Evolutionary conservation across 495 filamentous ascomycete genomes (phyloP).

Genomic region (Sordaria brevicollis): DNA sequence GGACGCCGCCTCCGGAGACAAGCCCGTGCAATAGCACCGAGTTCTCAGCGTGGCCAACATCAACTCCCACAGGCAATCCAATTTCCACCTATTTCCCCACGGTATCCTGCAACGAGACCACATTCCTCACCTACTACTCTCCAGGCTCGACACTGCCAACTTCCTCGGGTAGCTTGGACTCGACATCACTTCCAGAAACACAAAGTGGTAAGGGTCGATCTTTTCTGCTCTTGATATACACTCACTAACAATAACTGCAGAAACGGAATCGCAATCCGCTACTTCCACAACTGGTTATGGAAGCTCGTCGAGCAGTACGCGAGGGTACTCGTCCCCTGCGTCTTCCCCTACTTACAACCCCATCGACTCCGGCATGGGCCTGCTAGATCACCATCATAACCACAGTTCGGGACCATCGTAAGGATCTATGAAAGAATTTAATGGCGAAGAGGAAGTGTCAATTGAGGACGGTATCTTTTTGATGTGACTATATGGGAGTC

Average conservation of each 20-base stretch:
- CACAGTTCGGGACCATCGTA: background rate
- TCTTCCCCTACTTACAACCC: conserved; percentile 6
- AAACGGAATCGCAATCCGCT: background rate
- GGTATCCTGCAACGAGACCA: conserved; percentile 11
- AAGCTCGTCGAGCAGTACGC: background rate
- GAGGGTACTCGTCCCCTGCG: background rate
- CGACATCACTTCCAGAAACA: conserved; percentile 2
- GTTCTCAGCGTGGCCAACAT: background rate
- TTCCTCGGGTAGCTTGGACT: background rate
- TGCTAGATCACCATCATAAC: conserved; percentile 19
- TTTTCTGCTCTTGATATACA: background rate
- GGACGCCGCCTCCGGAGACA: conserved; percentile 1
- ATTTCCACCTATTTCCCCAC: conserved; percentile 2
- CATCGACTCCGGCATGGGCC: conserved; percentile 11
- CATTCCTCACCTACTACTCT: conserved; percentile 1
- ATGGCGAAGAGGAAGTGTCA: background rate
- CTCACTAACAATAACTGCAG: background rate
- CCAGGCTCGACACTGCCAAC: background rate
- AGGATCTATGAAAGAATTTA: background rate
- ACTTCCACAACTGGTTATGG: background rate
- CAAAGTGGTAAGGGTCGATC: background rate
- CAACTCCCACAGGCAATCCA: background rate
- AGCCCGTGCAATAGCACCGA: conserved; percentile 4
- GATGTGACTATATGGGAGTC: background rate
- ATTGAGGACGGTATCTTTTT: background rate